A percentile compares a stretch with the other conserved stretches of the same genome.
Conservation (phyloP, 768 basidiomycete species). For the Termitomyces sp. region DNA sequence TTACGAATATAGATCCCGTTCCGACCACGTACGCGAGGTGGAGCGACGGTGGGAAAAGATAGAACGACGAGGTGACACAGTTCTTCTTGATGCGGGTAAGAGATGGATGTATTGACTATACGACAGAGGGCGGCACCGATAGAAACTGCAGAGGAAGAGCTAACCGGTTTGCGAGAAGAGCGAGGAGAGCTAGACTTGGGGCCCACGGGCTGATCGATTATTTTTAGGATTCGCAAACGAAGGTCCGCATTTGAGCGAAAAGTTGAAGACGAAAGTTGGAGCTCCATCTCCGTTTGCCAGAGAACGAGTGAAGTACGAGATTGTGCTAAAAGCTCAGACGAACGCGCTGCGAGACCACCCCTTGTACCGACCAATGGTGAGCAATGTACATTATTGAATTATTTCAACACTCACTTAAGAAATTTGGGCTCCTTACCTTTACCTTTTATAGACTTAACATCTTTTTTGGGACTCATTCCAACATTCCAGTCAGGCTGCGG, state of each 20-base stretch:
- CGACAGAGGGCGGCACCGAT: constrained; percentile 40
- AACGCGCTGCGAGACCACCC: constrained; percentile 52
- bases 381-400: background rate
- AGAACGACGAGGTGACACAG: constrained; percentile 30
- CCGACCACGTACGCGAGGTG: constrained; percentile 11
- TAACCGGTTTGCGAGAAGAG: constrained; percentile 22
- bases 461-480: constrained; percentile 55
- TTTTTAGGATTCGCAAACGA: constrained; percentile 35
- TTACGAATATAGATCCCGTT: constrained; percentile 24
- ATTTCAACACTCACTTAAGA: constrained; percentile 35
- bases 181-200: constrained; percentile 20
- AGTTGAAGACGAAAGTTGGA: constrained; percentile 22
- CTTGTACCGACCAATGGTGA: constrained; percentile 24
- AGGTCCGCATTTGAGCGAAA: constrained; percentile 34
- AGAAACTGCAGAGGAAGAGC: constrained; percentile 17
- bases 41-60: constrained; percentile 25
- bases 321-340: constrained; percentile 37
- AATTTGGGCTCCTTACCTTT: constrained; percentile 37
- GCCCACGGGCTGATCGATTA: constrained; percentile 30
- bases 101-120: constrained; percentile 18
- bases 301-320: constrained; percentile 40
- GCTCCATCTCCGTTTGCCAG: constrained; percentile 48
- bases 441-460: constrained; percentile 22
- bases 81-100: constrained; percentile 10
- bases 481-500: constrained; percentile 44